These are phyloP conservation scores for Sequoia sempervirens DNA, from an alignment of 75 land plant species.

Conservation along the genomic window DNA sequence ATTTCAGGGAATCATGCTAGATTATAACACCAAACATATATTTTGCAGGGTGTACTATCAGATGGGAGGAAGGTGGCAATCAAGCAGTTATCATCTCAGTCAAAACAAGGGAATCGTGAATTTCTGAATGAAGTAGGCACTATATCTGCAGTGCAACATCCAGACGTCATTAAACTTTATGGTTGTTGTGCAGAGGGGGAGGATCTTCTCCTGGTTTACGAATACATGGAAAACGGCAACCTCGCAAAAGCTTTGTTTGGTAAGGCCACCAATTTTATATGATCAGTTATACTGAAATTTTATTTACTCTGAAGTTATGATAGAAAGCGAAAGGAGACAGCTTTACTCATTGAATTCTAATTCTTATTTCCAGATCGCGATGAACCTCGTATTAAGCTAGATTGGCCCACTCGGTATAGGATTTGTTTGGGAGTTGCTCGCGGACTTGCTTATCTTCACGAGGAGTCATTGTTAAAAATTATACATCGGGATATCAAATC, in stretches of 20 bases:
- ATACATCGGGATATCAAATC: constrained; percentile 86
- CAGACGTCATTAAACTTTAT: constrained; percentile 64
- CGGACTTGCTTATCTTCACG: constrained; percentile 75
- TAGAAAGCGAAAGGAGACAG: not conserved
- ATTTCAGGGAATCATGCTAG: not conserved
- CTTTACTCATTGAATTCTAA: constrained; percentile 2
- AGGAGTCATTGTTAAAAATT: constrained; percentile 62
- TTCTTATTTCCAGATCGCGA: constrained; percentile 19
- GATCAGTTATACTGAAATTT: not conserved
- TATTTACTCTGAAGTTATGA: not conserved
- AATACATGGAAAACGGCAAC: constrained; percentile 65
- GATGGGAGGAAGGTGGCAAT: constrained; percentile 70
- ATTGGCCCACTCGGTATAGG: constrained; percentile 59
- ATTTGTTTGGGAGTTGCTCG: constrained; percentile 72
- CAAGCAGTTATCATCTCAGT: constrained; percentile 61
- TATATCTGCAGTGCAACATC: constrained; percentile 70
- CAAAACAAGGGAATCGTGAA: constrained; percentile 78
- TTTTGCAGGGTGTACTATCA: constrained; percentile 40
- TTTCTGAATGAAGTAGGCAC: constrained; percentile 73
- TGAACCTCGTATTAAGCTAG: constrained; percentile 23
- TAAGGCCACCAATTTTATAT: not conserved
- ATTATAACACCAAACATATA: not conserved
- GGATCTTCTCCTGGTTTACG: constrained; percentile 67
- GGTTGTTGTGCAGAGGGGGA: constrained; percentile 74
- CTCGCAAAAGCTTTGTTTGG: constrained; percentile 60